Conservation (phyloP, 768 basidiomycete genomes). For the Cystobasidium ongulense region DNA sequence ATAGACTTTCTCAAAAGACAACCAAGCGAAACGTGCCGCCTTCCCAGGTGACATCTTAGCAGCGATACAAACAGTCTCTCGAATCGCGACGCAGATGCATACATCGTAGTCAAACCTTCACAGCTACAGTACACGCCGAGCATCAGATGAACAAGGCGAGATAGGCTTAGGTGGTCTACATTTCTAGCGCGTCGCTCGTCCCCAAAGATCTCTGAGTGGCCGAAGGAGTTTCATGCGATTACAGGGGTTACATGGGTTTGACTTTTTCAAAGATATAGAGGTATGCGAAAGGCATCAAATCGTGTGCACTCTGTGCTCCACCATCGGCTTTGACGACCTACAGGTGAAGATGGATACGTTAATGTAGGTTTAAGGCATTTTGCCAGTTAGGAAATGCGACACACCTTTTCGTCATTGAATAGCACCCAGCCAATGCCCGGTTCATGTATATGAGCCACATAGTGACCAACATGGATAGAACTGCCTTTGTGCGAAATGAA, state of each 20-base stretch:
- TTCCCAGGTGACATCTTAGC: too few relatives aligned
- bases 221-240: too few relatives aligned
- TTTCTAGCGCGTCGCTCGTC: too few relatives aligned
- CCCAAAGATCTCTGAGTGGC: too few relatives aligned
- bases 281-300: slow-evolving; percentile 77
- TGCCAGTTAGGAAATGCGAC: too few relatives aligned
- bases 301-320: slow-evolving; percentile 61
- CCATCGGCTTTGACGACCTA: slow-evolving; percentile 65
- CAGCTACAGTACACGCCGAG: too few relatives aligned
- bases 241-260: not conserved
- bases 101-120: too few relatives aligned
- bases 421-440: slow-evolving; percentile 66
- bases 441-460: slow-evolving; percentile 65
- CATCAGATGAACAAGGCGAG: too few relatives aligned
- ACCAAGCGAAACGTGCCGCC: not conserved
- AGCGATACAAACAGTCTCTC: too few relatives aligned
- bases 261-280: slow-evolving; percentile 79
- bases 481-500: slow-evolving; percentile 97
- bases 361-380: slow-evolving; percentile 20
- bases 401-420: slow-evolving; percentile 91
- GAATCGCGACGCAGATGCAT: too few relatives aligned
- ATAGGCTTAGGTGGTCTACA: too few relatives aligned
- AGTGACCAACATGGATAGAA: slow-evolving; percentile 88
- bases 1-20: not conserved
- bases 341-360: too few relatives aligned